Base-by-base conservation (phyloP, 495 filamentous ascomycete genomes). In the Friedmanniomyces simplex region DNA sequence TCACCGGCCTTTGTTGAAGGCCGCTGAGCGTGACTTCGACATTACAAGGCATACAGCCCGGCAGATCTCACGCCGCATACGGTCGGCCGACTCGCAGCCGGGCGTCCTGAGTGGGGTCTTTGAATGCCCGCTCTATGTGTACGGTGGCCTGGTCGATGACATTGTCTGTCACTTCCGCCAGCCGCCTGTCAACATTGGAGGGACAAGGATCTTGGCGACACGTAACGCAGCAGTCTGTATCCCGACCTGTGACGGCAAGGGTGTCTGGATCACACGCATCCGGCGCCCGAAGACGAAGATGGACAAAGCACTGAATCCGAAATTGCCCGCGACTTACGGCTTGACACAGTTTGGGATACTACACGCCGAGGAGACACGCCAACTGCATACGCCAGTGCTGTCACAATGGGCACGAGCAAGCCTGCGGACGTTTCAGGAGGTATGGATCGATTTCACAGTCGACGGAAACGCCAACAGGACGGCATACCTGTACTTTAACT, bases 401-500 rank as follows among this genome's bases (percentile, higher is more conserved):
- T 20, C 36, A 2, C 42, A 50, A 39, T 60, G 51, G 41, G 32
- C 30, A 7, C 34, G 20, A 43, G 7, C 28, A 7, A 26, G 16
- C 8, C 3, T 11, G 5, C 14, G 12, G 4, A 60, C 58, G n/a
- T 51, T 60, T 21, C 58, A 60, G 34, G 51, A 60, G 20, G 46
- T 55, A 0, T 60, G 58, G 58, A 21, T 60, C 24, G 51, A 60
- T 24, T 39, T 60, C 58, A 34, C 22, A 1, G 30, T 25, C 22
- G 52, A 55, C 32, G 20, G 18, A 6, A 41, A 55, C 37, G 32
- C 26, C 42, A 50, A 55, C 42, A 54, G 14, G 22, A 50, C 36
- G 7, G 58, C 58, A 0, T 55, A 60, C 25, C 32, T 60, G 11
- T 22, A 60, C 52, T 60, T 60, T 43, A 51, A 60, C 41, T 55